Base-by-base conservation (phyloP, 345 rosid species). In the Citrus hindsii region DNA sequence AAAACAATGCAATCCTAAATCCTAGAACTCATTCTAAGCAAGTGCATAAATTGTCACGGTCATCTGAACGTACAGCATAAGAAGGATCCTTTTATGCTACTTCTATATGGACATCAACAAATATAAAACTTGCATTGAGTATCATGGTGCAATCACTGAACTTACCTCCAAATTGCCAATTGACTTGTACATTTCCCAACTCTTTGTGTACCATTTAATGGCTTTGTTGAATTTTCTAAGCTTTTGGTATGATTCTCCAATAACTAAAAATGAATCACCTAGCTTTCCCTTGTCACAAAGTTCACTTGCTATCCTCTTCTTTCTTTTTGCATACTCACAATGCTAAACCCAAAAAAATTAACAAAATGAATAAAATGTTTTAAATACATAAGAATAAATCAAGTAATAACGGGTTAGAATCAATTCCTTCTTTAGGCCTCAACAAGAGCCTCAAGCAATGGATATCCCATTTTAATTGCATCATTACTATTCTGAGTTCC, bases 211-310 rank as follows among this genome's bases (percentile, higher is more conserved):
- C 94, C 98, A 94, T 88, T 94, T 94, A 51, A 90, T 87, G 56
- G 98, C 92, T 87, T 90, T 90, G 67, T 70, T 80, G 80, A 94
- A 94, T 74, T 90, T 84, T 83, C 94, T 86, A 76, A 94, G 95
- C 89, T 89, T 92, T 66, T 85, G 89, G 83, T 96, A 94, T 46
- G 99, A 94, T 80, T 96, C 95, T 69, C 99, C 98, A 72, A 92
- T 82, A 80, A 80, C 89, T 82, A 90, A 85, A 86, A 67, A 92
- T 30, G 99, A 86, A 85, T 96, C 98, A 79, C 92, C 75, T 67
- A 87, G 82, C 84, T 92, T 94, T 85, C 90, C 98, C 87, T 90
- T 94, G 88, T 96, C 98, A 48, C 89, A 85, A 40, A 96, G 94
- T 81, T 90, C 86, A 73, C 40, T 83, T 72, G 97, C 84, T 63